A percentile compares a stretch with the other conserved stretches of the same genome.
phyloP scores from a whole-genome alignment of 495 filamentous ascomycete species.

The Parathielavia appendiculata region DNA sequence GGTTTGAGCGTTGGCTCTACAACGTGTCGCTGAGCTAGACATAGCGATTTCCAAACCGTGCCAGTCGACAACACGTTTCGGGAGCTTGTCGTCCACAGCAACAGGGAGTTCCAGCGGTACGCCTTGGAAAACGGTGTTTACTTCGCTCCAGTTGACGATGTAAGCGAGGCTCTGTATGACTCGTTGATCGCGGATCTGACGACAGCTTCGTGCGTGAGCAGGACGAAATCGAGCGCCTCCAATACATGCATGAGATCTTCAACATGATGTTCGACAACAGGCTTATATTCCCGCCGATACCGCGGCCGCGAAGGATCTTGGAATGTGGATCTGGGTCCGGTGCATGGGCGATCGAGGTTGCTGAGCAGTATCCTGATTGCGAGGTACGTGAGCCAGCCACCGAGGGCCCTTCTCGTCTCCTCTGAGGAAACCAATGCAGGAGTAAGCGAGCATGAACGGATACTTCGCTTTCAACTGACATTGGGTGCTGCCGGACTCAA shows the following conservation, averaged over 20 bases:
- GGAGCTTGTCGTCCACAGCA: conserved; percentile 59
- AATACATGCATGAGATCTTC: conserved; percentile 65
- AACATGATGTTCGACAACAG: conserved; percentile 67
- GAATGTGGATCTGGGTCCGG: conserved; percentile 74
- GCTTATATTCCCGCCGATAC: conserved; percentile 74
- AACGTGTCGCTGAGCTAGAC: conserved; percentile 21
- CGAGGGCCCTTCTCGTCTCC: neutral
- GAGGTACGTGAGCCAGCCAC: conserved; percentile 52
- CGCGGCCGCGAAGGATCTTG: conserved; percentile 58
- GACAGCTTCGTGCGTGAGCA: conserved; percentile 33
- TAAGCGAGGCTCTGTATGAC: conserved; percentile 38
- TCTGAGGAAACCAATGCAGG: too few relatives aligned
- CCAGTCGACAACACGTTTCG: conserved; percentile 56
- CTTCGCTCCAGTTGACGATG: conserved; percentile 81
- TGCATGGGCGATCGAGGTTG: conserved; percentile 44
- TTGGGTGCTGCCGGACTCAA: neutral
- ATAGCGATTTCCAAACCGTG: conserved; percentile 37
- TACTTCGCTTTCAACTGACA: too few relatives aligned
- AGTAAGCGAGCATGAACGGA: too few relatives aligned
- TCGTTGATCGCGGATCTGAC: conserved; percentile 9
- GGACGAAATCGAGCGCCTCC: conserved; percentile 76
- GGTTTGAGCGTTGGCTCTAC: neutral
- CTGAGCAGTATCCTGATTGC: conserved; percentile 62
- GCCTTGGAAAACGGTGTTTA: conserved; percentile 68
- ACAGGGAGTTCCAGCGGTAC: conserved; percentile 67